phyloP scores from a whole-genome alignment of 1,139 yeast species.

The Lodderomyces theae region DNA sequence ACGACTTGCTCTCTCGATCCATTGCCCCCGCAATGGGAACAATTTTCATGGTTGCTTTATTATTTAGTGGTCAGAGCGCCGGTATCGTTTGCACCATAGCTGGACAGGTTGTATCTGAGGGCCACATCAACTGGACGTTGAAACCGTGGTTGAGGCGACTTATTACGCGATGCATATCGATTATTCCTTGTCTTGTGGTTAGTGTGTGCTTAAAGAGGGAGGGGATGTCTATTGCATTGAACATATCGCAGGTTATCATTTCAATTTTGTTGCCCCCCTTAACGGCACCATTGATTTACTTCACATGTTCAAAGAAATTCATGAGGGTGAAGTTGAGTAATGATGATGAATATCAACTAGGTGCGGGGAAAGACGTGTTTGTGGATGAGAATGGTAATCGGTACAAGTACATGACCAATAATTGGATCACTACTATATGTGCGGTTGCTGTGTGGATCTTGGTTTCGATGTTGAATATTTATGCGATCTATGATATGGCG shows the following conservation, averaged over 20 bases:
- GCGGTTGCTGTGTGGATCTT: constrained; percentile 61
- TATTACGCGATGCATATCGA: constrained; percentile 66
- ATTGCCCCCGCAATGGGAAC: constrained; percentile 76
- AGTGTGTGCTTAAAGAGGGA: constrained; percentile 58
- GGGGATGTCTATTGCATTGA: constrained; percentile 63
- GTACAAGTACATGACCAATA: constrained; percentile 55
- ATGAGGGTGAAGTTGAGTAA: constrained; percentile 52
- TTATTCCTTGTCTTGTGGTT: constrained; percentile 69
- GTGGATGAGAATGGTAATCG: constrained; percentile 14
- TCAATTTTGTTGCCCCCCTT: constrained; percentile 71
- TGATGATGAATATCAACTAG: constrained; percentile 12
- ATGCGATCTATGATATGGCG: constrained; percentile 66
- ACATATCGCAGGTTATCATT: constrained; percentile 73
- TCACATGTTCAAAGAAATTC: constrained; percentile 60
- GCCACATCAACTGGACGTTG: constrained; percentile 72
- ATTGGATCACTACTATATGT: constrained; percentile 51
- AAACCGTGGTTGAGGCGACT: constrained; percentile 77
- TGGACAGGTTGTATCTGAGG: constrained; percentile 83
- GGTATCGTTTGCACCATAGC: constrained; percentile 87
- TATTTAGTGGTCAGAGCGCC: constrained; percentile 78
- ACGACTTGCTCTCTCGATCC: constrained; percentile 51
- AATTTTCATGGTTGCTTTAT: constrained; percentile 69
- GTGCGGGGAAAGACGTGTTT: constrained; percentile 10
- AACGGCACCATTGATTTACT: constrained; percentile 74
- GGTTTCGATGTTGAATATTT: constrained; percentile 61